Percentiles rank a stretch among this genome's conserved stretches.
Conservation (phyloP, 2,329 filamentous ascomycete genomes). For the Trichoderma brevicompactum region DNA sequence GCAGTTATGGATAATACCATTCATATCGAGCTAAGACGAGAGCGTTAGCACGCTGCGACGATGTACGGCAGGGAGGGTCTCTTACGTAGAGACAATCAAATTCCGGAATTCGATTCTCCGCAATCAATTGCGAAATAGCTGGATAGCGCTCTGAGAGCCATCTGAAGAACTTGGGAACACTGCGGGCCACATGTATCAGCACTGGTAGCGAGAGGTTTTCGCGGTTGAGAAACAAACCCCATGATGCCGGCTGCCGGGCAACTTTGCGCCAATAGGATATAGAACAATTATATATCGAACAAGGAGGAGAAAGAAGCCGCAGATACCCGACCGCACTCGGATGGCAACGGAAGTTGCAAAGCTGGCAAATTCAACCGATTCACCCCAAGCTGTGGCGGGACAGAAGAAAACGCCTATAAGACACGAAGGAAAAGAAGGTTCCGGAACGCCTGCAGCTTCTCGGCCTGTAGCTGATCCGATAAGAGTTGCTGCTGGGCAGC, state of each 20-base stretch:
- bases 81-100: conserved; percentile 93
- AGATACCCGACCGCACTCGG: conserved; percentile 1
- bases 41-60: neutral
- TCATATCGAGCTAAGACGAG: conserved; percentile 80
- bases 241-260: conserved; percentile 33
- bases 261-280: neutral
- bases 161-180: conserved; percentile 90
- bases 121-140: conserved; percentile 96
- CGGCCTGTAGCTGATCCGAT: conserved; percentile 8
- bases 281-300: conserved; percentile 9
- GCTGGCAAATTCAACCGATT: conserved; percentile 10
- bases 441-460: conserved; percentile 2
- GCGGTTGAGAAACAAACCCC: conserved; percentile 36
- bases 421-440: conserved; percentile 14
- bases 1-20: conserved; percentile 99
- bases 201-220: conserved; percentile 20
- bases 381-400: neutral
- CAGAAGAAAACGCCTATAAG: conserved; percentile 17
- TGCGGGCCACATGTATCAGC: conserved; percentile 36
- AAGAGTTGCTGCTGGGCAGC: neutral
- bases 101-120: conserved; percentile 97
- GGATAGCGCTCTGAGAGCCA: conserved; percentile 99
- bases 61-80: conserved; percentile 20
- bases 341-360: conserved; percentile 1
- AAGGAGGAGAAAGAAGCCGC: neutral